Evolutionary conservation across 805 yeast genomes (phyloP).

Genomic region (Wickerhamiella allomyrinae): DNA sequence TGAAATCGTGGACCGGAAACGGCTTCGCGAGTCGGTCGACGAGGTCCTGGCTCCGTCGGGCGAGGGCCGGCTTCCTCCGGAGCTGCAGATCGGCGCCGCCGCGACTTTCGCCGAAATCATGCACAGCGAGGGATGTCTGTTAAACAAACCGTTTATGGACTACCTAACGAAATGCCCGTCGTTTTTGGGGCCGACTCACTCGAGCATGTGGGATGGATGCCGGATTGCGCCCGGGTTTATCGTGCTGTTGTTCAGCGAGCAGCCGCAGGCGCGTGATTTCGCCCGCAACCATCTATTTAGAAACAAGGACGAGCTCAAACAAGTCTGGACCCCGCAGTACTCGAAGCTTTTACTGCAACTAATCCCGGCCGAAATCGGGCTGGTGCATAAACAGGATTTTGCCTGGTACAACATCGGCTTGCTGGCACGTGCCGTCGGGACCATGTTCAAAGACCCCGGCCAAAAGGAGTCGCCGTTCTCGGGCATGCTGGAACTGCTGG

Average conservation of each 20-base stretch:
- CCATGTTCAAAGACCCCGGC: neutral
- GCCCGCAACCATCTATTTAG: neutral
- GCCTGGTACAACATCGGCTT: neutral
- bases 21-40: too few species aligned
- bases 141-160: neutral
- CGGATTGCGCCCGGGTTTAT: conserved; percentile 1
- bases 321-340: neutral
- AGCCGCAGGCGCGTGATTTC: neutral
- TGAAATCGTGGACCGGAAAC: neutral
- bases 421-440: neutral
- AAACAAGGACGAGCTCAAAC: neutral
- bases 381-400: neutral
- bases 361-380: neutral
- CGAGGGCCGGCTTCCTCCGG: neutral
- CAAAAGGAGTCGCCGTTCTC: too few species aligned
- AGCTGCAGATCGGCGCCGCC: neutral
- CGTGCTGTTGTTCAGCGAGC: neutral
- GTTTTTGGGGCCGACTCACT: too few species aligned
- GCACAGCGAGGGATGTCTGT: neutral
- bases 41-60: neutral
- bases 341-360: neutral
- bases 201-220: too few species aligned
- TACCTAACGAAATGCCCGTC: neutral
- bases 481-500: too few species aligned
- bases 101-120: neutral